Percentiles rank a stretch among this genome's conserved stretches.
Evolutionary conservation across 345 rosid species (phyloP).

Genomic region (Syzygium jambos): DNA sequence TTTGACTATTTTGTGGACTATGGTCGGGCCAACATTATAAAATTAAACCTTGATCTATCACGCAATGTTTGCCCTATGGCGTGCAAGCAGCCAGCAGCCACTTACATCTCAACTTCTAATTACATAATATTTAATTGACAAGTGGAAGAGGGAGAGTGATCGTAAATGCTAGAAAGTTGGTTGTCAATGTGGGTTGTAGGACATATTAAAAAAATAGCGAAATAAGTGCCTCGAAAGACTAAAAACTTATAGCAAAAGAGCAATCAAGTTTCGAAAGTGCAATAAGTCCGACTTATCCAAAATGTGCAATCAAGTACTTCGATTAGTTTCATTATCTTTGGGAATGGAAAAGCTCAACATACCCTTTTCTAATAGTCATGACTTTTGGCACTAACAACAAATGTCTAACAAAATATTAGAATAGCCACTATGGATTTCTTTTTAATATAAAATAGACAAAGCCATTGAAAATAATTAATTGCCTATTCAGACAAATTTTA

Average conservation of each 20-base stretch:
- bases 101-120: neutral
- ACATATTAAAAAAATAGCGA: neutral
- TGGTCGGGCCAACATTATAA: neutral
- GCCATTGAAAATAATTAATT: neutral
- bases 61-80: neutral
- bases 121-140: neutral
- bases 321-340: neutral
- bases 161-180: neutral
- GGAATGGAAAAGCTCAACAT: neutral
- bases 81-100: neutral
- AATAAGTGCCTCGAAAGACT: neutral
- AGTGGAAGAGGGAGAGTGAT: neutral
- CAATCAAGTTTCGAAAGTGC: neutral
- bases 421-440: neutral
- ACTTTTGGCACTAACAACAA: neutral
- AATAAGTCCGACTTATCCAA: neutral
- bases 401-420: neutral
- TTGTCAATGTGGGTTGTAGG: neutral
- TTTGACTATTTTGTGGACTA: neutral
- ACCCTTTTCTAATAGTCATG: neutral
- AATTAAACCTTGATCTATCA: neutral
- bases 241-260: neutral
- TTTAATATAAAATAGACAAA: neutral
- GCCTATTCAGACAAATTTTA: neutral
- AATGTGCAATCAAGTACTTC: neutral